Base-by-base conservation (phyloP, 768 basidiomycete species). In the Kwoniella mangroviensis region DNA sequence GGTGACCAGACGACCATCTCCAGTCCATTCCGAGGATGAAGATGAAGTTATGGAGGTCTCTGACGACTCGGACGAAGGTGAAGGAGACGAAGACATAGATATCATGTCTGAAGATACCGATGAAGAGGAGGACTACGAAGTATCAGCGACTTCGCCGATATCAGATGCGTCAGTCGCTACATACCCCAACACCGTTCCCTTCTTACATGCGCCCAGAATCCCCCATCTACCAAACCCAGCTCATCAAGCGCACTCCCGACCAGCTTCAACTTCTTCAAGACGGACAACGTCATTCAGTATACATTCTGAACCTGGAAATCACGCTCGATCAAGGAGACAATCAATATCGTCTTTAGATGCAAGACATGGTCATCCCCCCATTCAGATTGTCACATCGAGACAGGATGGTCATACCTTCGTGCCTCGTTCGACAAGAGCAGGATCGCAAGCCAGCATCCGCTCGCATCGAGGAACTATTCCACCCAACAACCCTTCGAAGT, bases 101-200 rank as follows among this genome's bases (percentile, higher is more conserved):
- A 28, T 68, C 9, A 41, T 57, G 59, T 53, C 64, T 19, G 70
- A 63, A 12, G 73, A 61, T 21, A 63, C 61, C 13, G 63, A 66
- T 42, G 65, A 70, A 57, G 63, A 26, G 4, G 52, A 52, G 10
- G 67, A 63, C 2, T 49, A 55, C 26, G 70, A 66, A 17, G 53
- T 51, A 1, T 40, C 52, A 7, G 49, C 55, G 4, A 54, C 53
- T 13, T 70, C 63, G 28, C 69, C 73, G 24, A 59, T 56, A 45
- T 66, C 65, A 9, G 64, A 64, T 15, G 63, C 65, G 9, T 67
- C 74, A 11, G 67, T 79, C 17, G 79, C 79, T 1, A 81, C 80
- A 3, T 81, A 81, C 60, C 80, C 80, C 42, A 81, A 81, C 42
- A 79, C 76, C 13, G 76, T 81, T 17, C 73, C 79, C 9, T 79